Percentiles rank a stretch among this genome's conserved stretches.
Evolutionary conservation across 345 rosid genomes (phyloP).

Genomic region (Euphorbia lathyris): DNA sequence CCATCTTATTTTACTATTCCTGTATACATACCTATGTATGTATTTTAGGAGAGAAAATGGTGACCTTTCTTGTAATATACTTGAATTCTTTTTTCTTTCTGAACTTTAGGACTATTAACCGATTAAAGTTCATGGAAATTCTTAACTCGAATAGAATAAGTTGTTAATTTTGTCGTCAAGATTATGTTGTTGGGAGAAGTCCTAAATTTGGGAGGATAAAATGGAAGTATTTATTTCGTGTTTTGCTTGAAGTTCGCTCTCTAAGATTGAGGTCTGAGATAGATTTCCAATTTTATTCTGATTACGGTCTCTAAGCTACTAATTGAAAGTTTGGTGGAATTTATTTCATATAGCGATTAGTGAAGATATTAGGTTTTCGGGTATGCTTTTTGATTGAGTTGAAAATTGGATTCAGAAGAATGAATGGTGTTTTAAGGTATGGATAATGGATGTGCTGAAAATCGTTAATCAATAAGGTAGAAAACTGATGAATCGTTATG

Average conservation of each 20-base stretch:
- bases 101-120: neutral
- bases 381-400: neutral
- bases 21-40: neutral
- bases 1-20: neutral
- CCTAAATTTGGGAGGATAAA: neutral
- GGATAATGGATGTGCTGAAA: neutral
- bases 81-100: neutral
- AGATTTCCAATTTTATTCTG: neutral
- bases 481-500: no score
- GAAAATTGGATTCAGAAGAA: neutral
- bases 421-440: neutral
- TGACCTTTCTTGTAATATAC: no score
- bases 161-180: neutral
- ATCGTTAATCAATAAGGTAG: no score
- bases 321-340: neutral
- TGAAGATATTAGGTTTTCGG: neutral
- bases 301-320: neutral
- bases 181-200: neutral
- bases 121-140: neutral
- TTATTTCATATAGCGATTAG: neutral
- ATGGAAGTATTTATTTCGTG: neutral
- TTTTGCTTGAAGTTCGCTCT: neutral
- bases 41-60: no score
- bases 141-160: neutral
- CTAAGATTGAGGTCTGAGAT: neutral